Evolutionary conservation across 2,329 filamentous ascomycete genomes (phyloP).

Genomic region (Fusarium caatingaense): DNA sequence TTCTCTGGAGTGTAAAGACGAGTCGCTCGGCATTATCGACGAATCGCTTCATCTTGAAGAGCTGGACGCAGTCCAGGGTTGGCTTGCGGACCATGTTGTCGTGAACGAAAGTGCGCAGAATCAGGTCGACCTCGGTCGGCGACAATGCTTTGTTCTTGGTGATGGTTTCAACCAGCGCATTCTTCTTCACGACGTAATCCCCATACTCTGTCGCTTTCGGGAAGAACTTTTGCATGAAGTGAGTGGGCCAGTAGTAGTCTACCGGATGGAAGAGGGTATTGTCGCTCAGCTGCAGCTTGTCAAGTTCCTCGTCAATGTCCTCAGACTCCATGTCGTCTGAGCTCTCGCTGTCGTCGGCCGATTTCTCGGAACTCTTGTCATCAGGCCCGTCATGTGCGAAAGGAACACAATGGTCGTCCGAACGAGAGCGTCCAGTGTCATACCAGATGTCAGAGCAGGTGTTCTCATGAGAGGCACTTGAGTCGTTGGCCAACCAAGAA

Average conservation of each 20-base stretch:
- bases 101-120: neutral
- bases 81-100: neutral
- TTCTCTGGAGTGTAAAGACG: neutral
- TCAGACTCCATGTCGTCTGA: neutral
- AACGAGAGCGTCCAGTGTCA: neutral
- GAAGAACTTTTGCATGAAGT: neutral
- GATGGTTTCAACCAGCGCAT: neutral
- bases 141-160: neutral
- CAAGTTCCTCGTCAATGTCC: neutral
- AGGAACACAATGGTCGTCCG: neutral
- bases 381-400: neutral
- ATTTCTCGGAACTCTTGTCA: neutral
- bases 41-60: conserved; percentile 2
- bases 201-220: neutral
- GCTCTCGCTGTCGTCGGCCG: neutral
- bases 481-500: neutral
- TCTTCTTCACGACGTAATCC: neutral
- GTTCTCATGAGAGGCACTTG: neutral
- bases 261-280: neutral
- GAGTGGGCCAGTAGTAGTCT: neutral
- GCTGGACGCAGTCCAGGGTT: neutral
- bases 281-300: neutral
- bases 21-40: conserved; percentile 15
- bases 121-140: neutral
- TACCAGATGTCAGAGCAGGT: neutral